These are phyloP conservation scores for Tylopilus rubrobrunneus DNA, from an alignment of 768 basidiomycete genomes.

Conservation along the genomic window DNA sequence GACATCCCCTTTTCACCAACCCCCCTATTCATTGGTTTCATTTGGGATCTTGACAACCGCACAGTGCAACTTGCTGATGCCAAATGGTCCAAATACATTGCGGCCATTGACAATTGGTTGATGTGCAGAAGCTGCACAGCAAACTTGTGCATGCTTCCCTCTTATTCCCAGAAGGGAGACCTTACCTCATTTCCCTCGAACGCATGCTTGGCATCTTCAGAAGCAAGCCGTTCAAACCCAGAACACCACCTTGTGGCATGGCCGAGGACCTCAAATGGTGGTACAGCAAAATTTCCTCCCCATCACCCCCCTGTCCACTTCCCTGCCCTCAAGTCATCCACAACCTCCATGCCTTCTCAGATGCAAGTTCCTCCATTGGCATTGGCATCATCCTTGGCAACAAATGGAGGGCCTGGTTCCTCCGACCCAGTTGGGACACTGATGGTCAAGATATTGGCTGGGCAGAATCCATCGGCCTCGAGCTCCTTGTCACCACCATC, in stretches of 20 bases:
- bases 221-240: background rate
- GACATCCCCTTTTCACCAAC: background rate
- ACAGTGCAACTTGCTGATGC: background rate
- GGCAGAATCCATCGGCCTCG: too few species aligned
- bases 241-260: background rate
- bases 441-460: too few species aligned
- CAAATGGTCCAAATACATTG: background rate
- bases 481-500: too few species aligned
- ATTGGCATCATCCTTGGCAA: too few species aligned
- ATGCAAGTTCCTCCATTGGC: too few species aligned
- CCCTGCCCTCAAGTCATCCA: too few species aligned
- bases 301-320: too few species aligned
- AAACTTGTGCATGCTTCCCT: background rate
- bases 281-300: too few species aligned
- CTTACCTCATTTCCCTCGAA: background rate
- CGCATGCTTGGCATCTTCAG: background rate
- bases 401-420: too few species aligned
- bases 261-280: too few species aligned
- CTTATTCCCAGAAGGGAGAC: background rate
- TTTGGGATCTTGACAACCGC: background rate
- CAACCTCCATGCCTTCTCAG: too few species aligned
- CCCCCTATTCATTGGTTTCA: background rate
- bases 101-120: background rate
- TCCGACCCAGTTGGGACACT: too few species aligned
- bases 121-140: background rate